These are phyloP conservation scores for Protomyces lactucae-debilis DNA, from an alignment of 1,139 yeast genomes.

Conservation along the genomic window DNA sequence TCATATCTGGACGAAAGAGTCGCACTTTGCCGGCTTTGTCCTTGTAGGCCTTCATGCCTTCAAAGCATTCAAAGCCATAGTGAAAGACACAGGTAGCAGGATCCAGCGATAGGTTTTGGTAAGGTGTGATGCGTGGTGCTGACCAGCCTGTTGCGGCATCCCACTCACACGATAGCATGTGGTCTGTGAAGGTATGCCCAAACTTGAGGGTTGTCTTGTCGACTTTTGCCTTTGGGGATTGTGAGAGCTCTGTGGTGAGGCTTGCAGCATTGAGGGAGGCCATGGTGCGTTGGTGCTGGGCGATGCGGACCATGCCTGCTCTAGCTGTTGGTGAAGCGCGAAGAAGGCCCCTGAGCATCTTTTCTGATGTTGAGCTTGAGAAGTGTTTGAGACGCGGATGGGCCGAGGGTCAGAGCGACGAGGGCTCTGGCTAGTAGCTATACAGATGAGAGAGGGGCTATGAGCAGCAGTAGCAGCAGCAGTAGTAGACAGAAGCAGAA, in stretches of 20 bases:
- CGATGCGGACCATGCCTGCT: background rate
- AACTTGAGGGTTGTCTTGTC: constrained; percentile 75
- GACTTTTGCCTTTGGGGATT: constrained; percentile 57
- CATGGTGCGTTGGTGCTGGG: background rate
- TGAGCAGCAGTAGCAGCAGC: too few relatives aligned
- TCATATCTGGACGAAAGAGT: constrained; percentile 83
- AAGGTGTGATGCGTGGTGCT: constrained; percentile 77
- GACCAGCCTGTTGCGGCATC: constrained; percentile 74
- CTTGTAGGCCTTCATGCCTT: constrained; percentile 90
- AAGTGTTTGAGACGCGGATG: too few relatives aligned
- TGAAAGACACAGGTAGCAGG: constrained; percentile 89
- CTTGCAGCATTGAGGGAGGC: constrained; percentile 59
- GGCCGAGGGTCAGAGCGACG: too few relatives aligned
- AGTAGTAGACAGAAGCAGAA: too few relatives aligned
- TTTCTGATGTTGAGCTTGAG: too few relatives aligned
- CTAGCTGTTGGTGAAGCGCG: background rate
- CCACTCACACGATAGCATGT: constrained; percentile 88
- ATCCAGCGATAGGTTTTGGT: constrained; percentile 66
- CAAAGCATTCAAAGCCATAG: constrained; percentile 91
- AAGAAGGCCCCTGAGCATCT: background rate
- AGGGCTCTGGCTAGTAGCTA: too few relatives aligned
- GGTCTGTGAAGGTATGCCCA: constrained; percentile 86
- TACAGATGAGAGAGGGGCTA: too few relatives aligned
- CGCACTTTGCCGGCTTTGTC: constrained; percentile 57
- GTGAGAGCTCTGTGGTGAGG: constrained; percentile 54